A percentile compares a stretch with the other conserved stretches of the same genome.
Evolutionary conservation across 2,329 filamentous ascomycete species (phyloP).

Genomic region (Hypomyces perniciosus): DNA sequence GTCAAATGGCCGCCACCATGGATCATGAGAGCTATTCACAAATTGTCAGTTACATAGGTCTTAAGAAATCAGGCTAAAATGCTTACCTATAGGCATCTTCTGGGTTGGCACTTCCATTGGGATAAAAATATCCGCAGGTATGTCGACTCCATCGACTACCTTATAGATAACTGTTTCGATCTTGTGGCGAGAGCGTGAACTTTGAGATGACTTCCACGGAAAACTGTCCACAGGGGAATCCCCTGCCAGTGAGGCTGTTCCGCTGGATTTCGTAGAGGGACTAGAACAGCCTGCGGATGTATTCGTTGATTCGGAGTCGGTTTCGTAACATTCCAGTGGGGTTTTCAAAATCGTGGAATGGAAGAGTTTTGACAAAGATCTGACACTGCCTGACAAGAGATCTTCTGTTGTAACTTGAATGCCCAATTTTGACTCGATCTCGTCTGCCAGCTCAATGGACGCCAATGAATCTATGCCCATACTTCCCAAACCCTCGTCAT

Average conservation of each 20-base stretch:
- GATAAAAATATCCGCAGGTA: conserved; percentile 15
- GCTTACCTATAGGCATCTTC: conserved; percentile 4
- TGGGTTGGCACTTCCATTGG: conserved; percentile 4
- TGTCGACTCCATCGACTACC: conserved; percentile 13
- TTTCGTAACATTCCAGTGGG: too few species aligned
- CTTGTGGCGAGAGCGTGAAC: neutral
- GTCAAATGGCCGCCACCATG: conserved; percentile 39
- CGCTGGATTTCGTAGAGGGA: too few species aligned
- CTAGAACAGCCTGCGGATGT: too few species aligned
- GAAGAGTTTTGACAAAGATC: neutral
- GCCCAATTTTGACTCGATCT: conserved; percentile 14
- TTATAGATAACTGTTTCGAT: conserved; percentile 15
- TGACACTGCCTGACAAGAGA: conserved; percentile 9
- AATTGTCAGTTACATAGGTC: neutral
- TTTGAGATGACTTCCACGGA: neutral
- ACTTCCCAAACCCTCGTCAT: conserved; percentile 12
- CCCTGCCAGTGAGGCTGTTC: neutral
- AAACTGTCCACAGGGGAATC: neutral
- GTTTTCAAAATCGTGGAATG: neutral
- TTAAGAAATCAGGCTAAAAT: neutral
- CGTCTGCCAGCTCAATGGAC: conserved; percentile 16
- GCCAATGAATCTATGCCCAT: conserved; percentile 18
- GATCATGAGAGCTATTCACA: conserved; percentile 35
- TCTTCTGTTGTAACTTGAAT: conserved; percentile 13
- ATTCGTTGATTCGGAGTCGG: too few species aligned